Base-by-base conservation (phyloP, 2,329 filamentous ascomycete genomes). In the Colletotrichum sp. region DNA sequence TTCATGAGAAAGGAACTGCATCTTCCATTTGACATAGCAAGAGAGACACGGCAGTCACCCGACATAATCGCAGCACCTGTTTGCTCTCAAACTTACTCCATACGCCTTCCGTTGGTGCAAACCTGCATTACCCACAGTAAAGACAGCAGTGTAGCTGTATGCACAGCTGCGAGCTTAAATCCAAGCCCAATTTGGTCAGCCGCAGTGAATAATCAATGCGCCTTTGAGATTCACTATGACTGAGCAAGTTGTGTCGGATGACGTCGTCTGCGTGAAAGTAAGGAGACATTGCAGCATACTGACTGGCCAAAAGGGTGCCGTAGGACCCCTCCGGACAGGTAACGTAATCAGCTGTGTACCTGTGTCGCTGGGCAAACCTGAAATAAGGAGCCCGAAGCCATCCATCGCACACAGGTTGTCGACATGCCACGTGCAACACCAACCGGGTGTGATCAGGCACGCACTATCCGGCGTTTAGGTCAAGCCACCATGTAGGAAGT, bases 71-170 rank as follows among this genome's bases (percentile, higher is more conserved):
- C 9, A 55, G 49, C 49, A 55, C 49, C 49, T 21, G 18, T 21
- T 21, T 15, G 49, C 49, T 6, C 1, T 1, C n/a, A 21, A 24
- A n/a, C 49, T 21, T 55, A 1, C 15, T 55, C 1, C 8, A 55
- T 55, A 1, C 0, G 1, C 18, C 44, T 12, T 21, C 1, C 49
- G 1, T 55, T 4, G 49, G 18, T 0, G 18, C 49, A 1, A 55
- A 55, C 49, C 18, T 21, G 49, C n/a, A 36, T 36, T 8, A 15
- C 34, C 13, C 49, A 55, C 3, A 55, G 1, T 1, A 21, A 55
- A 55, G 18, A 55, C 8, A 21, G 49, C n/a, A 55, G 18, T 55
- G 18, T 1, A 21, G 49, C 44, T 52, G 44, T 1, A 21, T n/a
- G 18, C 12, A 12, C 44, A 52, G 44, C 49, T 1, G 18, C 0